phyloP scores from a whole-genome alignment of 306 rosid genomes.

The Glycine latifolia region DNA sequence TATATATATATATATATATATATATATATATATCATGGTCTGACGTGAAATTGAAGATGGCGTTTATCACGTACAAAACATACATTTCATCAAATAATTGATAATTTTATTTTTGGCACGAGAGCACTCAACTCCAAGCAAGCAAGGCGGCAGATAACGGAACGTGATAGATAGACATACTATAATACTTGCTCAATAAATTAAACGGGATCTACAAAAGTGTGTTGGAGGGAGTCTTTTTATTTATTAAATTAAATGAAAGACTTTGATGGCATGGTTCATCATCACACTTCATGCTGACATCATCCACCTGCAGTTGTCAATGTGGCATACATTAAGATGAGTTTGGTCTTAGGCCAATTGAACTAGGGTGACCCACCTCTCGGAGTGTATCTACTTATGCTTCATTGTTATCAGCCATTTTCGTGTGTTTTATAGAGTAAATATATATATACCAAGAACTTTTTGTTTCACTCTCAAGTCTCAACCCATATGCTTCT shows the following conservation, averaged over 20 bases:
- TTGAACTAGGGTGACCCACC: constrained; percentile 54
- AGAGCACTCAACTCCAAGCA: constrained; percentile 34
- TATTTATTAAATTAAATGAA: not conserved
- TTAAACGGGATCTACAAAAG: constrained; percentile 46
- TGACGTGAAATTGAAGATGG: constrained; percentile 64
- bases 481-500: constrained; percentile 29
- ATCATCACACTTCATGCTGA: constrained; percentile 87
- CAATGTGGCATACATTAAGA: constrained; percentile 64
- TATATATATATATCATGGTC: constrained; percentile 10
- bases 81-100: constrained; percentile 40
- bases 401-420: constrained; percentile 45
- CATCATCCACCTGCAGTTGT: constrained; percentile 60
- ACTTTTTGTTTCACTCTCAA: constrained; percentile 37
- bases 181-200: not conserved
- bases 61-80: constrained; percentile 41
- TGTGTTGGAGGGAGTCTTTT: constrained; percentile 10
- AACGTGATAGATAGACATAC: constrained; percentile 41
- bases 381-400: constrained; percentile 53
- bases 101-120: constrained; percentile 18
- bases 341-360: constrained; percentile 80
- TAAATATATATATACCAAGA: constrained; percentile 3
- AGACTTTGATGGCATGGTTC: constrained; percentile 48
- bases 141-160: constrained; percentile 59
- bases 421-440: constrained; percentile 4
- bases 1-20: no score